Evolutionary conservation across 306 rosid genomes (phyloP).

Genomic region (Quercus aquifolioides): DNA sequence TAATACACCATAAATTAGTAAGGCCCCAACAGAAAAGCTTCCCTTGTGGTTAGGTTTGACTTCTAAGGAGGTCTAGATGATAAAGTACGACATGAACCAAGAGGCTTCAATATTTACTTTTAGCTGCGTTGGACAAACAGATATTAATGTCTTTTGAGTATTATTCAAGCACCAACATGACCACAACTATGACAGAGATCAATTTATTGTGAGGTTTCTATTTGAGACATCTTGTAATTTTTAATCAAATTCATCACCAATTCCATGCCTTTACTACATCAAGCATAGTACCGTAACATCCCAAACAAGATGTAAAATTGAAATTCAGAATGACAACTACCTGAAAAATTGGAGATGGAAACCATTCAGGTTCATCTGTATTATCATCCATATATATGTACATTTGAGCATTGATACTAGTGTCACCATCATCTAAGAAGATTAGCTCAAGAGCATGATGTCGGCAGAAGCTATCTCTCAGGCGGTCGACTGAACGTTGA

Average conservation of each 20-base stretch:
- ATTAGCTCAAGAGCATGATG: conserved; percentile 84
- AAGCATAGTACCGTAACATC: neutral
- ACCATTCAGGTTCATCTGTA: conserved; percentile 71
- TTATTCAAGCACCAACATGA: neutral
- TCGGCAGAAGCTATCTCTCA: conserved; percentile 84
- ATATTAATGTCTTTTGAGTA: neutral
- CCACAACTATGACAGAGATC: neutral
- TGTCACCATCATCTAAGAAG: conserved; percentile 80
- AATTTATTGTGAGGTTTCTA: neutral
- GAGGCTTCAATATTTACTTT: neutral
- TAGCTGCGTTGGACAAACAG: neutral
- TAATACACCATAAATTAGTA: too few species aligned
- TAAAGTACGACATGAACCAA: neutral
- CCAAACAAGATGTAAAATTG: neutral
- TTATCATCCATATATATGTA: conserved; percentile 57
- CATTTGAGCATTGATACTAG: conserved; percentile 53
- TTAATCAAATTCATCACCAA: too few species aligned
- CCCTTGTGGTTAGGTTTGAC: neutral
- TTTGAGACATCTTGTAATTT: neutral
- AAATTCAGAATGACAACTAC: conserved; percentile 20
- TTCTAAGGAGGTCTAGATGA: neutral
- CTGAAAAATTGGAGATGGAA: conserved; percentile 87
- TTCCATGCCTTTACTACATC: neutral
- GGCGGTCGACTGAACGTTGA: conserved; percentile 69
- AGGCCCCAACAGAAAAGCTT: neutral